Base-by-base conservation (phyloP, 306 rosid species). In the Ormosia emarginata region DNA sequence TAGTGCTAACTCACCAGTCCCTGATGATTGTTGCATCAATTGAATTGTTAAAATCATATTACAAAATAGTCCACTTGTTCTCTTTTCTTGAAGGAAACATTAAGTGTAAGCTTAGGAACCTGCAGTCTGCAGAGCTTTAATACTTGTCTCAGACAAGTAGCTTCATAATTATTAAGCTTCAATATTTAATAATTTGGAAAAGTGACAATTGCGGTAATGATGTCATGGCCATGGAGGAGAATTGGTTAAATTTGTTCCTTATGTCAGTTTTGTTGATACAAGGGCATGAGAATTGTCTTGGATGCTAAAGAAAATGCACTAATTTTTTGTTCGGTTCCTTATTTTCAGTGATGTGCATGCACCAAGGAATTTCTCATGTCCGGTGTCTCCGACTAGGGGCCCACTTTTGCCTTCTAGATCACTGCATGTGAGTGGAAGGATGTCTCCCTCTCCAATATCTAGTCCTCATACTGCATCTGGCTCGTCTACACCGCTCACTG, bases 391-490 rank as follows among this genome's bases (percentile, higher is more conserved):
- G 52, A 72, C 84, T 4, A 88, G 90, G 81, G 85, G 91, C 84
- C 87, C 86, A 79, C 87, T 70, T 75, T 81, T 90, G 77, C 86
- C 92, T 79, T 83, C 93, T n/a, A 90, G 91, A 80, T 86, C 91
- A 18, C 78, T 87, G 37, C 89, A 85, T 88, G 68, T 78, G 41
- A 89, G 84, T 84, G 94, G 90, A 78, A 87, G 88, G 82, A 86
- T 78, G 90, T 88, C 97, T 59, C 91, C 97, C 41, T 87, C 96
- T 74, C 97, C 92, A 32, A 89, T 89, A 84, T 87, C 90, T 64
- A 91, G 87, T 78, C 92, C 94, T 18, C 89, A 81, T 39, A 81
- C 91, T 43, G 83, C 87, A 24, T 92, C 97, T 14, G 97, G 97
- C 44, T 80, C 94, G 6, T 87, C 97, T 52, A 89, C 98, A 0